phyloP scores from a whole-genome alignment of 2,329 filamentous ascomycete species.

The Calonectria crousiana region DNA sequence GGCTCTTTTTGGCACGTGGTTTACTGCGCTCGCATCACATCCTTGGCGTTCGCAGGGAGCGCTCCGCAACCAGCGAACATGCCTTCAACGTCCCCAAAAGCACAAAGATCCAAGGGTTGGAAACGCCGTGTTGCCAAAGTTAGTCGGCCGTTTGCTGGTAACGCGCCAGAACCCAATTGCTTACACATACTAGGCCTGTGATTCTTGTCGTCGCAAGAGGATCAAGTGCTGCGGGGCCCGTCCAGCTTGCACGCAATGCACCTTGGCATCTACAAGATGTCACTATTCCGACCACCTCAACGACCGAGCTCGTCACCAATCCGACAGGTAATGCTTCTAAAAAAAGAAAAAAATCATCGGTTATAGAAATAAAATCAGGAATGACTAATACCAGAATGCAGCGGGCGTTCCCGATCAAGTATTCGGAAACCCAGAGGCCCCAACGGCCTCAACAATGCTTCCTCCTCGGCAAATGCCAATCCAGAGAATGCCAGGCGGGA shows the following conservation, averaged over 20 bases:
- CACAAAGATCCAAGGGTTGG: conserved; percentile 8
- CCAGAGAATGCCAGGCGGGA: neutral
- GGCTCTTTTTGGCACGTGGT: neutral
- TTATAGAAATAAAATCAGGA: no score
- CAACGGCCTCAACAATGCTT: neutral
- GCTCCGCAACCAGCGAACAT: neutral
- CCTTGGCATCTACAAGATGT: neutral
- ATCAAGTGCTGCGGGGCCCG: conserved; percentile 14
- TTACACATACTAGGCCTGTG: conserved; percentile 11
- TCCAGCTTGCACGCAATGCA: conserved; percentile 5
- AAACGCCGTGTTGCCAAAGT: conserved; percentile 20
- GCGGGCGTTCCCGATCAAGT: neutral
- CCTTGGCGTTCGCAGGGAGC: neutral
- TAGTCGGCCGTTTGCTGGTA: neutral
- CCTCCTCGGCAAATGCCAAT: neutral
- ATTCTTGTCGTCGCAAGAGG: conserved; percentile 15
- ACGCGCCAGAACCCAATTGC: neutral
- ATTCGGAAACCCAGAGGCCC: conserved; percentile 5
- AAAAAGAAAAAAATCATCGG: neutral
- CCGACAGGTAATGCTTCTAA: neutral
- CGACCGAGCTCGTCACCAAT: neutral
- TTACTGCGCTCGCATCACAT: neutral
- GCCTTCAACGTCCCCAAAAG: neutral
- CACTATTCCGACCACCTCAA: conserved; percentile 15
- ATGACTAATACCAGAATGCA: neutral